A percentile compares a stretch with the other conserved stretches of the same genome.
Conservation (phyloP, 495 filamentous ascomycete genomes). For the Penicillium pancosmium region DNA sequence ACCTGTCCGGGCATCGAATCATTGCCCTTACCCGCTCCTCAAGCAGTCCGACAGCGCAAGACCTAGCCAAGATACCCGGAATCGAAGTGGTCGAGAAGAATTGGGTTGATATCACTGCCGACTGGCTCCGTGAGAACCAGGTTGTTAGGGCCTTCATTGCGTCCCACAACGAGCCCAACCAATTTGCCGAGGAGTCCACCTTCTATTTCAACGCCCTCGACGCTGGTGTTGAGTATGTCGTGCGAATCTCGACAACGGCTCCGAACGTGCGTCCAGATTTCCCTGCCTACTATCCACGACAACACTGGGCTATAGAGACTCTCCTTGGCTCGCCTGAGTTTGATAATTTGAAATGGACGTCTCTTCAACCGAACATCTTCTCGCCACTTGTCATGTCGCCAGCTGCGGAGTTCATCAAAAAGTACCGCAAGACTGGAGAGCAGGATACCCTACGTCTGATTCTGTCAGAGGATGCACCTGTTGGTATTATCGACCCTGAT, state of each 20-base stretch:
- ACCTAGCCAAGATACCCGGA: conserved; percentile 38
- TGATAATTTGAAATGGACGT: conserved; percentile 46
- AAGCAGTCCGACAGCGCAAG: conserved; percentile 32
- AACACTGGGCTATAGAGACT: conserved; percentile 50
- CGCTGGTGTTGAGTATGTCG: conserved; percentile 50
- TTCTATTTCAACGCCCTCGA: conserved; percentile 41
- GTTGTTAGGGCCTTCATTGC: conserved; percentile 47
- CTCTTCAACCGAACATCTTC: conserved; percentile 49
- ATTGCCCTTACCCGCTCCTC: conserved; percentile 44
- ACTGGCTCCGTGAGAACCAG: conserved; percentile 45
- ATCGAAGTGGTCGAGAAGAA: conserved; percentile 45
- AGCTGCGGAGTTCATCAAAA: conserved; percentile 34
- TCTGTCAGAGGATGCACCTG: conserved; percentile 34
- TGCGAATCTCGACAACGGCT: conserved; percentile 50
- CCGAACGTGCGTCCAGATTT: conserved; percentile 45
- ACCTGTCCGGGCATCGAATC: conserved; percentile 33
- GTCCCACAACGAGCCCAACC: conserved; percentile 38
- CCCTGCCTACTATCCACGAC: conserved; percentile 42
- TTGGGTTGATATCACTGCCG: conserved; percentile 45
- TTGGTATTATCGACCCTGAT: conserved; percentile 39
- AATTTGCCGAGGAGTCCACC: conserved; percentile 47
- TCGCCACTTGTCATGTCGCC: conserved; percentile 20
- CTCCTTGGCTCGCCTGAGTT: conserved; percentile 44
- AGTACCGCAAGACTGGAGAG: conserved; percentile 42
- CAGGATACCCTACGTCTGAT: conserved; percentile 34